Conservation (phyloP, 2,329 filamentous ascomycete species). For the Coniochaeta ligniaria region DNA sequence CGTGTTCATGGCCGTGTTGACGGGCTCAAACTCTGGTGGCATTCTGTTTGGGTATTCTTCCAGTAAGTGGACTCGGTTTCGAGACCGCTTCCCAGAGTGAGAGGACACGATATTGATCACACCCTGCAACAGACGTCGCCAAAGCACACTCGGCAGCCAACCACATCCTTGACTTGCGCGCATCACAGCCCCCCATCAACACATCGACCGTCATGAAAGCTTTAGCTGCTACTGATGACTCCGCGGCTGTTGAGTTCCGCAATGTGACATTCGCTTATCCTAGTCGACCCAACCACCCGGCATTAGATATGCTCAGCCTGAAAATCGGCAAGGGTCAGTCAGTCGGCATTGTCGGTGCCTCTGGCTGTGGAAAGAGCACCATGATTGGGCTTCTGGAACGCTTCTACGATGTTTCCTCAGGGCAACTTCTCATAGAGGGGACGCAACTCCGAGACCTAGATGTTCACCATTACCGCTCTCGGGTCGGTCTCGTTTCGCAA, state of each 20-base stretch:
- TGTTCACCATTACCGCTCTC: constrained; percentile 34
- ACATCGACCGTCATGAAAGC: background rate
- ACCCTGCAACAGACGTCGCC: background rate
- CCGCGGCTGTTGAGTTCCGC: background rate
- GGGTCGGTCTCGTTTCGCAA: constrained; percentile 46
- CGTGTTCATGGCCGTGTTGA: background rate
- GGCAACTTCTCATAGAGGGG: background rate
- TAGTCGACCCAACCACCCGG: background rate
- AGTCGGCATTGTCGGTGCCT: constrained; percentile 33
- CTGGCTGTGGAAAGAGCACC: constrained; percentile 36
- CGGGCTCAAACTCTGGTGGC: background rate
- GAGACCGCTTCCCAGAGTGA: background rate
- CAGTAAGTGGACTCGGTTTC: background rate
- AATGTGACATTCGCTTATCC: background rate
- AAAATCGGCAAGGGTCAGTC: constrained; percentile 9
- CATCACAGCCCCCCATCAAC: background rate
- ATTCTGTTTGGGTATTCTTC: background rate
- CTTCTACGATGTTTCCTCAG: constrained; percentile 25
- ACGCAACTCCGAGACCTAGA: constrained; percentile 10
- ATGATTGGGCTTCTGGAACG: constrained; percentile 32
- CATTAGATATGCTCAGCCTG: background rate
- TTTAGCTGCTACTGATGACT: background rate
- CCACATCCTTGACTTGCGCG: background rate
- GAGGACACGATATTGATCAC: background rate
- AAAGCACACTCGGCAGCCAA: background rate